A percentile compares a stretch with the other conserved stretches of the same genome.
These are phyloP conservation scores for Raffaelea albimanens DNA, from an alignment of 2,329 filamentous ascomycete species.

Conservation along the genomic window DNA sequence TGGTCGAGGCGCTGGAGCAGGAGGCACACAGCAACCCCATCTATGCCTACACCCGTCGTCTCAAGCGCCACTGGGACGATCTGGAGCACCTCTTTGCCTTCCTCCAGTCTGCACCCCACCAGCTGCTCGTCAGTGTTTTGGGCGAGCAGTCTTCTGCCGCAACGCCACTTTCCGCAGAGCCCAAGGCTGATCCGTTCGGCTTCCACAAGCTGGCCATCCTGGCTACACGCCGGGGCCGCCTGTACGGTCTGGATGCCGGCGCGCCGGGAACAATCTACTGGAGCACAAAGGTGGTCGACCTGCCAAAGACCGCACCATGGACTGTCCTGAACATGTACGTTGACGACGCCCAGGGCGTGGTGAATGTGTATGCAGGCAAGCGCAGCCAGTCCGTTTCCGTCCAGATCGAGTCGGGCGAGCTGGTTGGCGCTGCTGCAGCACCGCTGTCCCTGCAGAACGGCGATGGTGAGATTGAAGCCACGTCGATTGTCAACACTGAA, in stretches of 20 bases:
- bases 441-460: slow-evolving; percentile 9
- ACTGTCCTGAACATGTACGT: slow-evolving; percentile 59
- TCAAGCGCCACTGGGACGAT: slow-evolving; percentile 73
- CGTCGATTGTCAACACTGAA: slow-evolving; percentile 42
- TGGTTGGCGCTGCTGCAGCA: slow-evolving; percentile 24
- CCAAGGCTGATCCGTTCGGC: slow-evolving; percentile 60
- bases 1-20: slow-evolving; percentile 73
- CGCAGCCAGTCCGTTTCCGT: slow-evolving; percentile 54
- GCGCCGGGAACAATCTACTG: slow-evolving; percentile 67
- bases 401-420: slow-evolving; percentile 41
- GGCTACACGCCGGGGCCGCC: slow-evolving; percentile 66
- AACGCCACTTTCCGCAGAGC: slow-evolving; percentile 22
- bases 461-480: slow-evolving; percentile 25
- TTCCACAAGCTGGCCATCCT: slow-evolving; percentile 80
- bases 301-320: slow-evolving; percentile 45
- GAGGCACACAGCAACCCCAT: slow-evolving; percentile 77
- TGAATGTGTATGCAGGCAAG: slow-evolving; percentile 45
- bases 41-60: slow-evolving; percentile 77
- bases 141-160: slow-evolving; percentile 22
- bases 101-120: slow-evolving; percentile 57
- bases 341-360: slow-evolving; percentile 44
- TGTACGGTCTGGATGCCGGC: slow-evolving; percentile 72
- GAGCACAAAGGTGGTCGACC: slow-evolving; percentile 56
- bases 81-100: slow-evolving; percentile 67
- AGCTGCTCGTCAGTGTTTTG: slow-evolving; percentile 56